phyloP scores from a whole-genome alignment of 2,329 filamentous ascomycete genomes.

The Apiospora sp. region DNA sequence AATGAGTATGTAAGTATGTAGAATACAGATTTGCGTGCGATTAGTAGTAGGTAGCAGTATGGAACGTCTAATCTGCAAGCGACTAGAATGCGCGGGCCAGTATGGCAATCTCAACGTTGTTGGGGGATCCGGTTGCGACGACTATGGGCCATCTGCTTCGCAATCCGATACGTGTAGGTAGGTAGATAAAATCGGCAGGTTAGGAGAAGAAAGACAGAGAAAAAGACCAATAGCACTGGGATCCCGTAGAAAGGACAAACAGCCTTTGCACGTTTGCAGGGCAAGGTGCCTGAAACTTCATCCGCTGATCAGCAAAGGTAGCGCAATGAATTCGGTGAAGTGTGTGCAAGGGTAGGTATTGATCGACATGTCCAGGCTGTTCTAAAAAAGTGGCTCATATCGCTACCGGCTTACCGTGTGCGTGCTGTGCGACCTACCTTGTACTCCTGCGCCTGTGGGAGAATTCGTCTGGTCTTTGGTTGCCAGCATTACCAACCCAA shows the following conservation, averaged over 20 bases:
- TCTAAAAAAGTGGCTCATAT: constrained; percentile 16
- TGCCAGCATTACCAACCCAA: neutral
- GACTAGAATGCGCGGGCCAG: neutral
- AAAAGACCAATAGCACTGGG: neutral
- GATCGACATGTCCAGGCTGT: constrained; percentile 19
- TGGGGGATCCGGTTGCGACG: constrained; percentile 4
- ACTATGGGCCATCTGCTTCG: constrained; percentile 11
- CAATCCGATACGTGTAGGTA: neutral
- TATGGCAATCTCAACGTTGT: constrained; percentile 7
- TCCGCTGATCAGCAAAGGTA: constrained; percentile 12
- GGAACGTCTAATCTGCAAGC: neutral
- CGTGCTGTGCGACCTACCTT: neutral
- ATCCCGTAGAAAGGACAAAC: neutral
- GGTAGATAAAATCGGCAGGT: neutral
- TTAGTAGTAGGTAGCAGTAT: neutral
- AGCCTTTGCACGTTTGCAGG: constrained; percentile 20
- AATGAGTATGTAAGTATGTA: constrained; percentile 24
- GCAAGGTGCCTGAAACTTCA: constrained; percentile 16
- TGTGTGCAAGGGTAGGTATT: constrained; percentile 5
- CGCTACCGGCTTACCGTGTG: neutral
- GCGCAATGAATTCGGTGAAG: constrained; percentile 14
- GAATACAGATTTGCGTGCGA: neutral
- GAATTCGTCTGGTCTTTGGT: neutral
- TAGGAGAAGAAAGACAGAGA: neutral
- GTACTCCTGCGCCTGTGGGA: neutral